Evolutionary conservation across 2,329 filamentous ascomycete genomes (phyloP), one percentile per base, ranked within the genome.

Genomic region (Myriosclerotinia curreyana): DNA sequence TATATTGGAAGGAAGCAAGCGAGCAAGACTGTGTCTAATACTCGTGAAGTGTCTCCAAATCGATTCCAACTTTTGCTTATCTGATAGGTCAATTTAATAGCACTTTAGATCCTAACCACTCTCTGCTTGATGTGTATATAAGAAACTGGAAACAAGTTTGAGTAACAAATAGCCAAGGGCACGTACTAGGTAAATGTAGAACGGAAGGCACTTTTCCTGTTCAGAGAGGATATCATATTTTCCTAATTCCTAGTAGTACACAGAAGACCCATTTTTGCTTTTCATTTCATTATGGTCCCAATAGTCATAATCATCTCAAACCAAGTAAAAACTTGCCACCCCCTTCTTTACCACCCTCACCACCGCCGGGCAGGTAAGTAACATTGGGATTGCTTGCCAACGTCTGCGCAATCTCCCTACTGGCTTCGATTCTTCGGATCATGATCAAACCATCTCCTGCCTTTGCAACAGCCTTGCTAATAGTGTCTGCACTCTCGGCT

Each of bases 351-450:
- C 84, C 82, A 65, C 83, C 83, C 78, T 90, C 87, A 70, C 84
- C 83, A 65, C 90, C 89, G 71, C 91, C 86, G 3, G 95, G 95
- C 68, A 99, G 79, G 78, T 99, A 99, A 55, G 92, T 93, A 62
- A 99, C 93, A 73, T 99, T 98, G 66, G 95, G 93, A 80, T 99
- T 99, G 66, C 81, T 81, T 25, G 94, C 86, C 74, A 99, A 79
- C 70, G 93, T 94, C 79, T 92, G 86, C 12, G 95, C 95, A 78
- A 99, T 97, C 74, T 99, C 96, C 77, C 89, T 91, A 76, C 91
- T 93, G 17, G 95, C 96, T 82, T 99, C 95, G 74, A 99, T 97
- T 82, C 94, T 89, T 82, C 95, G 84, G 78, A 99, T 98, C 85
- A 95, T 87, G 70, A 99, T 90, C 73, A 99, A 82, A 51, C 95